phyloP scores from a whole-genome alignment of 768 basidiomycete genomes.

The Tylopilus plumbeoviolaceoides region DNA sequence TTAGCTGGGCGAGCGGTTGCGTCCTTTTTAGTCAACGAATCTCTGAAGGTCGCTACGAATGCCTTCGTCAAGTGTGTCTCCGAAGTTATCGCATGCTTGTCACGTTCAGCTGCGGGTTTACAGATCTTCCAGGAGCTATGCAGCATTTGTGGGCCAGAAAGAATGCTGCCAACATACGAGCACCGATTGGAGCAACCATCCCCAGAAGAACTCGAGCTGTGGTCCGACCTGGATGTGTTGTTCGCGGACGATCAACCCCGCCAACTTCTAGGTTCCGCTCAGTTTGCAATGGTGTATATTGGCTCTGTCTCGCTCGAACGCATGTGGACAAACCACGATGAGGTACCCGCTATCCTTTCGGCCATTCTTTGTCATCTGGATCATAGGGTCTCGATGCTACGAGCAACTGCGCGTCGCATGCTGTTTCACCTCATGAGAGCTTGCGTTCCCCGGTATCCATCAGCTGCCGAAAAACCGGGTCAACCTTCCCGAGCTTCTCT shows the following conservation, averaged over 20 bases:
- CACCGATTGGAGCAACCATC: slow-evolving; percentile 60
- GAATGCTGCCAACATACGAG: slow-evolving; percentile 77
- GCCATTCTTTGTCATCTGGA: slow-evolving; percentile 80
- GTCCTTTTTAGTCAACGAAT: slow-evolving; percentile 83
- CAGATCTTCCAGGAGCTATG: slow-evolving; percentile 82
- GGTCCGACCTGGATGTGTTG: slow-evolving; percentile 75
- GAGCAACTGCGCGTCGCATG: slow-evolving; percentile 68
- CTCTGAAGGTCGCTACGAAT: slow-evolving; percentile 75
- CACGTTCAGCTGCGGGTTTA: slow-evolving; percentile 67
- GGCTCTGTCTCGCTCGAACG: slow-evolving; percentile 72
- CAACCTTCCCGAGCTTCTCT: slow-evolving; percentile 46
- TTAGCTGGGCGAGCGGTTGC: slow-evolving; percentile 76
- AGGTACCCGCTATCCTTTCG: slow-evolving; percentile 74
- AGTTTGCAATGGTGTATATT: slow-evolving; percentile 85
- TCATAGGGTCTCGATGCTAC: slow-evolving; percentile 66
- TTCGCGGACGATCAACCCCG: slow-evolving; percentile 68
- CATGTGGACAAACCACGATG: slow-evolving; percentile 67
- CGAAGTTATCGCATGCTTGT: slow-evolving; percentile 79
- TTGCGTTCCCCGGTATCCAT: slow-evolving; percentile 76
- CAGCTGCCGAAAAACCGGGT: slow-evolving; percentile 55
- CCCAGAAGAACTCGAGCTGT: slow-evolving; percentile 66
- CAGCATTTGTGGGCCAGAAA: slow-evolving; percentile 75
- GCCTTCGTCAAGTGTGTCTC: slow-evolving; percentile 77
- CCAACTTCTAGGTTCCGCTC: slow-evolving; percentile 72
- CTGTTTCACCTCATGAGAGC: slow-evolving; percentile 81